These are phyloP conservation scores for Endogone sp. DNA, from an alignment of 192 early-diverging fungal genomes.

Conservation along the genomic window DNA sequence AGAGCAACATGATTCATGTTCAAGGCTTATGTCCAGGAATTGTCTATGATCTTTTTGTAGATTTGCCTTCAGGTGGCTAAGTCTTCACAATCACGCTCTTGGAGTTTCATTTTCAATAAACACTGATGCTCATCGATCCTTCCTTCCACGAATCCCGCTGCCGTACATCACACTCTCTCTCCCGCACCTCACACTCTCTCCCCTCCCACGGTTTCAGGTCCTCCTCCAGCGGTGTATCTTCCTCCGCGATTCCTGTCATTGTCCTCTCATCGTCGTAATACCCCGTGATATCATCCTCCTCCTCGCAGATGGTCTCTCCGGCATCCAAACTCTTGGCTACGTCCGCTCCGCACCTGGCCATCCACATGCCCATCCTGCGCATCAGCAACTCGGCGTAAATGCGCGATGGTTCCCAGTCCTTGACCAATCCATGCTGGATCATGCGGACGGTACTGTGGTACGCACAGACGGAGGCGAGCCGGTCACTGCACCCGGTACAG, in stretches of 20 bases:
- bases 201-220: not conserved
- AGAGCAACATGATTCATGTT: not conserved
- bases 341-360: constrained; percentile 34
- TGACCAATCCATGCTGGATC: constrained; percentile 32
- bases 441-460: constrained; percentile 33
- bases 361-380: constrained; percentile 32
- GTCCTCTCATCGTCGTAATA: not conserved
- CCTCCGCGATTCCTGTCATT: not conserved
- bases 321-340: constrained; percentile 12
- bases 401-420: constrained; percentile 24
- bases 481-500: constrained; percentile 27
- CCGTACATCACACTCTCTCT: not conserved
- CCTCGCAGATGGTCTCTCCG: not conserved
- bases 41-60: not conserved
- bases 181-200: not conserved
- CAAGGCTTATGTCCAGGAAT: not conserved
- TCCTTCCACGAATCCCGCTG: not conserved
- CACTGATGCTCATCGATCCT: not conserved
- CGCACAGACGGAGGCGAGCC: constrained; percentile 28
- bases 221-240: not conserved
- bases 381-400: constrained; percentile 30
- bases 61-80: no score
- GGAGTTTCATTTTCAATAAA: not conserved
- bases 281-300: not conserved
- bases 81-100: no score